phyloP scores from a whole-genome alignment of 352 stramenopile genomes.

The Phytophthora rubi region DNA sequence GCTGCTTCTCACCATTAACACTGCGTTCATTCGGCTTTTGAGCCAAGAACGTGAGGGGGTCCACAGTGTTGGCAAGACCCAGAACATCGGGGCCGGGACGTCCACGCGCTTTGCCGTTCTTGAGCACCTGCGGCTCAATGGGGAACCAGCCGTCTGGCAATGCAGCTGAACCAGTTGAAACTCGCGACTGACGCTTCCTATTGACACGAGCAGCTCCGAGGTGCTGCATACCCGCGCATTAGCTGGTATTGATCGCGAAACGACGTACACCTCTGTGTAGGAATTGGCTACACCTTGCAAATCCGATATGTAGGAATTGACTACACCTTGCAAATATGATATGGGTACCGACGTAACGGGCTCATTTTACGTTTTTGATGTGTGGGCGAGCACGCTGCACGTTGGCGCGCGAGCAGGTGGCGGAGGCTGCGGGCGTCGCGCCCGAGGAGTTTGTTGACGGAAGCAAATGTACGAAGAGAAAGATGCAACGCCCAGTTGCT shows the following conservation, averaged over 20 bases:
- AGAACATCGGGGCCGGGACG: conserved; percentile 33
- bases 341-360: conserved; percentile 1
- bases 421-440: conserved; percentile 51
- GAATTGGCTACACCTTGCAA: conserved; percentile 20
- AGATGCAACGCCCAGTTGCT: conserved; percentile 2
- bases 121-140: conserved; percentile 30
- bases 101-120: conserved; percentile 15
- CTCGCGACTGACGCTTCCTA: conserved; percentile 18
- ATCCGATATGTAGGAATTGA: conserved; percentile 19
- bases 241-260: conserved; percentile 18
- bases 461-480: conserved; percentile 66
- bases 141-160: conserved; percentile 45
- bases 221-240: conserved; percentile 20
- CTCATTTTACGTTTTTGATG: conserved; percentile 42
- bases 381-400: conserved; percentile 74
- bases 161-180: conserved; percentile 3
- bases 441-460: conserved; percentile 62
- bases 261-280: conserved; percentile 19
- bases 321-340: conserved; percentile 1
- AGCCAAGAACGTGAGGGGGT: conserved; percentile 39
- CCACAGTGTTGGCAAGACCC: conserved; percentile 38
- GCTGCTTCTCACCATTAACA: conserved; percentile 13
- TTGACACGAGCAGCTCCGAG: neutral
- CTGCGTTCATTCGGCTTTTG: conserved; percentile 25
- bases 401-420: conserved; percentile 61